phyloP scores from a whole-genome alignment of 2,329 filamentous ascomycete species.

The Pseudohalonectria lignicola region DNA sequence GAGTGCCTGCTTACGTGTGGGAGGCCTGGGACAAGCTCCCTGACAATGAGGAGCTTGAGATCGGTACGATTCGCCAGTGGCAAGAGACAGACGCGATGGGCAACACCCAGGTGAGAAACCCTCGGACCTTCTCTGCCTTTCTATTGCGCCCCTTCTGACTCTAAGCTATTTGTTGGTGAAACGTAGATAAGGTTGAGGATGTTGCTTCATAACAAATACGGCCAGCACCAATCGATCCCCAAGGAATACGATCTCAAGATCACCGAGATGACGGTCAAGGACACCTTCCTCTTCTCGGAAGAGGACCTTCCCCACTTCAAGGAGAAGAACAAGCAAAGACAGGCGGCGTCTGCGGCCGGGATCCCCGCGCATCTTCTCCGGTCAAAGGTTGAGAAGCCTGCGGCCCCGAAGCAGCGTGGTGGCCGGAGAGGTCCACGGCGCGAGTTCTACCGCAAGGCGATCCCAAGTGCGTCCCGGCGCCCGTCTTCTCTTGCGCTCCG shows the following conservation, averaged over 20 bases:
- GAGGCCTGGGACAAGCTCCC: conserved; percentile 66
- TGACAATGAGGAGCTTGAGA: conserved; percentile 70
- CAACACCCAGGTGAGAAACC: conserved; percentile 25
- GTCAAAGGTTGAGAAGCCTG: conserved; percentile 29
- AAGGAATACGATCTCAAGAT: conserved; percentile 75
- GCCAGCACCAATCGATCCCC: conserved; percentile 64
- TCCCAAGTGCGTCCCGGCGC: conserved; percentile 62
- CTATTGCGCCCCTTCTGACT: too few relatives aligned
- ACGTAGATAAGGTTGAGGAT: conserved; percentile 46
- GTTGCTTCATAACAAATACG: conserved; percentile 53
- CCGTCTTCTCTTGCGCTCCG: too few relatives aligned
- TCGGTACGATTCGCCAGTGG: conserved; percentile 62
- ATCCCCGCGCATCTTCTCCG: conserved; percentile 47
- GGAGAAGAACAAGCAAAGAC: conserved; percentile 41
- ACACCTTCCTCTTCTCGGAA: conserved; percentile 89
- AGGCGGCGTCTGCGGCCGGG: conserved; percentile 44
- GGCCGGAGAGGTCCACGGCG: conserved; percentile 16
- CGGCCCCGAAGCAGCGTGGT: conserved; percentile 16
- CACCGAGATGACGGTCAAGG: conserved; percentile 44
- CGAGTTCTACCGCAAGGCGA: conserved; percentile 57
- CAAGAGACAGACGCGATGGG: conserved; percentile 39
- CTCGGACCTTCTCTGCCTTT: too few relatives aligned
- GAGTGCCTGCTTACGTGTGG: conserved; percentile 72
- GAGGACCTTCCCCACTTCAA: conserved; percentile 78
- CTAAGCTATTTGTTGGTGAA: too few relatives aligned